Base-by-base conservation (phyloP, 164 flowering plant genomes). In the Berberis vulgaris region DNA sequence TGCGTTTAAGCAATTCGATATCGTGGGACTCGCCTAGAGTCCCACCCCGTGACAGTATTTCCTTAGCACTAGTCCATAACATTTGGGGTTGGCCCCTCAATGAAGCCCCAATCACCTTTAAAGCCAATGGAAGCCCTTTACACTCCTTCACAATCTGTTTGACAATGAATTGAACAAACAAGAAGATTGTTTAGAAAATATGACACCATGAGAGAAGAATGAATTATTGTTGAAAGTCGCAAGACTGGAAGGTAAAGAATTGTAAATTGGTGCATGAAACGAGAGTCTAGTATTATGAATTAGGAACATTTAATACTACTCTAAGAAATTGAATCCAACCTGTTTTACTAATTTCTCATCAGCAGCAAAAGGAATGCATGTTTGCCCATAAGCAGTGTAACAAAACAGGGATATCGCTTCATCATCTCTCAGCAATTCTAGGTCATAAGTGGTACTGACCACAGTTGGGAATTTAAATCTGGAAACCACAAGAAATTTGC, bases 81-180 rank as follows among this genome's bases (percentile, higher is more conserved):
- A 74, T 74, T 65, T 79, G 81, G 42, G 82, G 71, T 58, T 80
- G 82, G 57, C 68, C 87, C 40, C 83, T 67, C 6, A 87, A 62
- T 50, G 97, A 87, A 65, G 91, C 82, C 67, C 97, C 97, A 65
- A 87, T 82, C 64, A 90, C 97, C 76, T 90, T 87, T 41, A 90
- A 82, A 62, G 92, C 95, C 70, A 90, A 65, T 0, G 97, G 97
- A 7, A 90, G 87, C 42, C 92, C 84, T 72, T 81, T 80, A 55
- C 97, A 90, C 73, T 87, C 87, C 39, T 65, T 69, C 47, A 84
- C 87, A 65, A 90, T 74, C 97, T 89, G 71, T 64, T 54, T 13
- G 50, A 1, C 44, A 40, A 69, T 42, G 57, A 42, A 49, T 47
- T 45, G 1, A 58, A 11, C 55, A 49, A 62, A 10, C 26, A 26